Evolutionary conservation across 257 asterid genomes (phyloP).

Genomic region (Rauvolfia tetraphylla): DNA sequence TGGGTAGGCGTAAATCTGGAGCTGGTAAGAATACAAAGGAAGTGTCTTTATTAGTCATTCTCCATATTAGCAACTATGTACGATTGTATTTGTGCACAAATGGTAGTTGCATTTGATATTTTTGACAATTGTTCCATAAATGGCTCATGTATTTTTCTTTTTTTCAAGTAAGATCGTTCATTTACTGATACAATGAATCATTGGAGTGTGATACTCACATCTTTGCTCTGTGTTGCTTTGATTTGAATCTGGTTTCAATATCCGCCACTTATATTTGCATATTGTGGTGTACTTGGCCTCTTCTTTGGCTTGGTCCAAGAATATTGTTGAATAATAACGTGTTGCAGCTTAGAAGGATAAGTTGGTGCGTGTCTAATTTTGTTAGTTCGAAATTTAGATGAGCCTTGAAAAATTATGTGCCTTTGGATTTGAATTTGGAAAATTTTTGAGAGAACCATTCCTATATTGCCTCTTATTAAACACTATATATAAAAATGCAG

Average conservation of each 20-base stretch:
- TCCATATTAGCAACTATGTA: not conserved
- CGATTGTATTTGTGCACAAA: not conserved
- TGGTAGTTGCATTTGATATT: not conserved
- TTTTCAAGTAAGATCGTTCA: not conserved
- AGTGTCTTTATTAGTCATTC: not conserved
- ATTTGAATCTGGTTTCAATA: not conserved
- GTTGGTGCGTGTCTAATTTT: not conserved
- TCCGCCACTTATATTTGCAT: not conserved
- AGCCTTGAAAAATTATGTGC: not conserved
- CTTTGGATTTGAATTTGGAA: not conserved
- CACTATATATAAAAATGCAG: not conserved
- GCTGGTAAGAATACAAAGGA: conserved; percentile 44
- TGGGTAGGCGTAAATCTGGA: conserved; percentile 93
- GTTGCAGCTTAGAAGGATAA: not conserved
- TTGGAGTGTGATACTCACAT: not conserved
- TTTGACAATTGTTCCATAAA: not conserved
- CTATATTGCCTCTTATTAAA: not conserved
- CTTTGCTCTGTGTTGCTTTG: not conserved
- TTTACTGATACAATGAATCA: not conserved
- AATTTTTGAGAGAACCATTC: not conserved
- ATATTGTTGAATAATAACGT: not conserved
- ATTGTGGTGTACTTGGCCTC: not conserved
- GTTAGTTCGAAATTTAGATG: too few species aligned
- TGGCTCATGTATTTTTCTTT: not conserved
- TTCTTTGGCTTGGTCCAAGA: not conserved